Evolutionary conservation across 2,329 filamentous ascomycete genomes (phyloP).

Genomic region (Diaporthe humulicola): DNA sequence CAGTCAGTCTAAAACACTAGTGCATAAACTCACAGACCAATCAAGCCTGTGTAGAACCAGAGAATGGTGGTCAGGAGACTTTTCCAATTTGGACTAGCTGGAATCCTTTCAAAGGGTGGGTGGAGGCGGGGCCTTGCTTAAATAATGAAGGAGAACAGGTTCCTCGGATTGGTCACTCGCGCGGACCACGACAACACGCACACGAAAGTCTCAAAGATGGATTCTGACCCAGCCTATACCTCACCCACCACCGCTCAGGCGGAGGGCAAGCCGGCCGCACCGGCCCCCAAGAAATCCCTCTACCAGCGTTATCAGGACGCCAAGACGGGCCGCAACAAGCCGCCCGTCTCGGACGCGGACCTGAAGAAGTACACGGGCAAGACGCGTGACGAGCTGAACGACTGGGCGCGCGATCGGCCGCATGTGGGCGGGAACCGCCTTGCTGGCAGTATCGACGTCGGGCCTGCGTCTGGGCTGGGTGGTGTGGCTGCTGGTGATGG

Average conservation of each 20-base stretch:
- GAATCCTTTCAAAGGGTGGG: too few species aligned
- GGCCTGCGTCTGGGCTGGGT: conserved; percentile 48
- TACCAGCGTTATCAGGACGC: conserved; percentile 43
- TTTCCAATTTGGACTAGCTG: too few species aligned
- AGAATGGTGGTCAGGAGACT: too few species aligned
- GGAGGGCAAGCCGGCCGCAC: neutral
- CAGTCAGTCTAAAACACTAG: too few species aligned
- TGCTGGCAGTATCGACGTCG: conserved; percentile 50
- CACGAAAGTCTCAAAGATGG: neutral
- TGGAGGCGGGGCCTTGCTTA: too few species aligned
- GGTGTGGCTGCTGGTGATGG: conserved; percentile 44
- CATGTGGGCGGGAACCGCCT: conserved; percentile 57
- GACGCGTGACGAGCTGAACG: conserved; percentile 47
- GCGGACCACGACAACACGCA: conserved; percentile 41
- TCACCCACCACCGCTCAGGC: neutral
- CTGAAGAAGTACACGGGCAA: conserved; percentile 56
- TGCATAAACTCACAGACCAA: too few species aligned
- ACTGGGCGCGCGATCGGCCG: conserved; percentile 54
- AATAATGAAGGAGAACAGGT: too few species aligned
- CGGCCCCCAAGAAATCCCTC: conserved; percentile 35
- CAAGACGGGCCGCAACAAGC: conserved; percentile 40
- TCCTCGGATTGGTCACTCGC: fast-evolving
- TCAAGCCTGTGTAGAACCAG: too few species aligned
- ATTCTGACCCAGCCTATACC: neutral
- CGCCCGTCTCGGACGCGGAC: conserved; percentile 55